Evolutionary conservation across 805 yeast species (phyloP), one percentile per base, ranked within the genome.

Genomic region (Schizosaccharomyces osmophilus): DNA sequence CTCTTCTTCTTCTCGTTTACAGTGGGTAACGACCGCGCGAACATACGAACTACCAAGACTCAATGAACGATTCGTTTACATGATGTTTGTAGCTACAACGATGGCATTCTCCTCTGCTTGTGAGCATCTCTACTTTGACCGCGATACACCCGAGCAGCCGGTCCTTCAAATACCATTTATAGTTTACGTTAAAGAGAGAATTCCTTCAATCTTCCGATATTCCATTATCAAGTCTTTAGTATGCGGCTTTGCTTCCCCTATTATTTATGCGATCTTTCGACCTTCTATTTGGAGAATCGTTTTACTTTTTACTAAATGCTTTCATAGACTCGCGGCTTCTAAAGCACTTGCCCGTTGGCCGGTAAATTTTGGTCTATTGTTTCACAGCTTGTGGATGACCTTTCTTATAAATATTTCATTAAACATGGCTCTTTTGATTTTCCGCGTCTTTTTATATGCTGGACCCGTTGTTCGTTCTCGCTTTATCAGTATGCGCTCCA

Each of bases 391-490:
- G 17, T 54, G 60, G 43, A 48, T 64, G n/a, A 31, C 66, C 9
- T 62, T 65, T 48, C 17, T 63, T 13, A 29, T 63, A 11, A 43
- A 59, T 36, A 61, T 64, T 58, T 26, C 61, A 5, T 67, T 67
- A 67, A 48, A 58, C 13, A 43, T 68, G 24, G 63, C 68, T 6
- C 67, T 70, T 63, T 60, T 67, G 45, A 65, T 66, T 61, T 69
- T 68, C 62, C 62, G 67, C 29, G 64, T 69, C 26, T 74, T 71
- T 63, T 62, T 74, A 67, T 66, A 72, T 4, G 64, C 69, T 13
- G 76, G 75, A 1, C 74, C 77, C 1, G 61, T 63, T 8, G 70
- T 69, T 58, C 59, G 70, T 15, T 71, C 72, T 13, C 64, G 65
- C 36, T 65, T 62, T 31, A 63, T 68, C 43, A 68, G 72, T 45